Conservation (phyloP, 2,329 filamentous ascomycete genomes). For the Alternaria viburni region DNA sequence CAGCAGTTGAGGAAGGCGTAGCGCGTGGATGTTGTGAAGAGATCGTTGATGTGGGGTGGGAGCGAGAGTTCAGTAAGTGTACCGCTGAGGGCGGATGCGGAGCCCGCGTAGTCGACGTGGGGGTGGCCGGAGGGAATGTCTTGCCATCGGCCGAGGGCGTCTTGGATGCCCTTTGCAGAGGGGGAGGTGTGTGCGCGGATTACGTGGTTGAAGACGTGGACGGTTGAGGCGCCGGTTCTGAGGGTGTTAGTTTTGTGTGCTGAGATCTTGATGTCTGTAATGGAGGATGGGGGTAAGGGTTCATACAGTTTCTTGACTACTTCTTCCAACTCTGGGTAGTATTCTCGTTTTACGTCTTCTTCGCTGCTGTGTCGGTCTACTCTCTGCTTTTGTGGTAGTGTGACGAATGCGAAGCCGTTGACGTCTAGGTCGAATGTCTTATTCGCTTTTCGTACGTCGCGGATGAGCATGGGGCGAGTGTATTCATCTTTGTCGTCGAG, state of each 20-base stretch:
- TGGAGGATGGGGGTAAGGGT: neutral
- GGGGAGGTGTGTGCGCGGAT: conserved; percentile 56
- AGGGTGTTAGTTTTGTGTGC: too few species aligned
- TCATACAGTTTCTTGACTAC: conserved; percentile 17
- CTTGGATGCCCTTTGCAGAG: conserved; percentile 48
- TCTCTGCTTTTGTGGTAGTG: conserved; percentile 6
- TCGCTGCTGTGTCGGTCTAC: conserved; percentile 13
- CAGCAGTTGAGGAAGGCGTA: conserved; percentile 40
- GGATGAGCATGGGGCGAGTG: conserved; percentile 40
- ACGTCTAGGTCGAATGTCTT: conserved; percentile 47
- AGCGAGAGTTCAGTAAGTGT: conserved; percentile 25
- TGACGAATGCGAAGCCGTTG: conserved; percentile 40
- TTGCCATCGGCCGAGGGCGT: conserved; percentile 54
- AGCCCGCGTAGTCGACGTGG: conserved; percentile 29
- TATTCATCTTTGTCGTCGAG: conserved; percentile 15
- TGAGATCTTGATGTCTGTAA: too few species aligned
- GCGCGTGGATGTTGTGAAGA: conserved; percentile 17
- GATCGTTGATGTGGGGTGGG: conserved; percentile 7
- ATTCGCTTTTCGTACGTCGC: conserved; percentile 53
- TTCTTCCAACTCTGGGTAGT: conserved; percentile 24
- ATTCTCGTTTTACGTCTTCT: conserved; percentile 19
- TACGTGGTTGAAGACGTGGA: conserved; percentile 45
- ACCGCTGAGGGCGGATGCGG: conserved; percentile 9
- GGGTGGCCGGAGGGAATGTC: conserved; percentile 28
- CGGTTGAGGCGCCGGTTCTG: conserved; percentile 23